Percentiles rank a stretch among this genome's conserved stretches.
Evolutionary conservation across 1,139 yeast genomes (phyloP).

Genomic region (Eremothecium sinecaudum): DNA sequence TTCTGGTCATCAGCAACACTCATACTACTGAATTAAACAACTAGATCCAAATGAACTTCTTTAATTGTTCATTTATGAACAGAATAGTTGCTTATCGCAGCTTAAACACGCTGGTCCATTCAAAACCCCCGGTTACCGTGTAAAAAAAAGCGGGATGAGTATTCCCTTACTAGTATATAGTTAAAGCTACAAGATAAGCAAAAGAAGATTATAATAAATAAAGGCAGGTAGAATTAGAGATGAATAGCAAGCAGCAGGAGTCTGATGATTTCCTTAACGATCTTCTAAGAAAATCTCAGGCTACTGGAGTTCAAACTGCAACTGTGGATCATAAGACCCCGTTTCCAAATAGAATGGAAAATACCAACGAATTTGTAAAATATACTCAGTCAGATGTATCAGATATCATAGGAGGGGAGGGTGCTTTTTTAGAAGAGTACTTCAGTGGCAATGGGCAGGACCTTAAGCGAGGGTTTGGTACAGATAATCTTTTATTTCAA

Average conservation of each 20-base stretch:
- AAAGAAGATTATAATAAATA: too few species aligned
- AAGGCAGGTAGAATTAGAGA: neutral
- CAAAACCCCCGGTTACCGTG: too few species aligned
- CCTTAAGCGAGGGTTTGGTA: neutral
- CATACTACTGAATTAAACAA: conserved; percentile 11
- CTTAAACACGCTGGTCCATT: too few species aligned
- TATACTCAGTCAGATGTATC: conserved; percentile 6
- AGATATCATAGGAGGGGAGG: conserved; percentile 4
- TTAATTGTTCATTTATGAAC: too few species aligned
- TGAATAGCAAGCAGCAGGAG: conserved; percentile 1
- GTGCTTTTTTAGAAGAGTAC: conserved; percentile 10
- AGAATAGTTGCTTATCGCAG: too few species aligned
- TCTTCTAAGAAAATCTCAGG: conserved; percentile 5
- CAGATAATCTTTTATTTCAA: neutral
- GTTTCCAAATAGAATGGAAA: neutral
- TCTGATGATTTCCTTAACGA: conserved; percentile 5
- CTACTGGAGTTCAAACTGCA: neutral
- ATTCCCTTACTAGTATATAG: neutral
- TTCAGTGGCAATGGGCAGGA: neutral
- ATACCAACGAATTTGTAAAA: neutral
- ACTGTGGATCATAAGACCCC: neutral
- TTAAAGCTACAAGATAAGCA: neutral
- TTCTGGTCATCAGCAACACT: conserved; percentile 14
- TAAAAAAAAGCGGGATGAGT: neutral
- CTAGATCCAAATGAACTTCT: too few species aligned